These are phyloP conservation scores for Talaromyces liani DNA, from an alignment of 495 filamentous ascomycete species.

Conservation along the genomic window DNA sequence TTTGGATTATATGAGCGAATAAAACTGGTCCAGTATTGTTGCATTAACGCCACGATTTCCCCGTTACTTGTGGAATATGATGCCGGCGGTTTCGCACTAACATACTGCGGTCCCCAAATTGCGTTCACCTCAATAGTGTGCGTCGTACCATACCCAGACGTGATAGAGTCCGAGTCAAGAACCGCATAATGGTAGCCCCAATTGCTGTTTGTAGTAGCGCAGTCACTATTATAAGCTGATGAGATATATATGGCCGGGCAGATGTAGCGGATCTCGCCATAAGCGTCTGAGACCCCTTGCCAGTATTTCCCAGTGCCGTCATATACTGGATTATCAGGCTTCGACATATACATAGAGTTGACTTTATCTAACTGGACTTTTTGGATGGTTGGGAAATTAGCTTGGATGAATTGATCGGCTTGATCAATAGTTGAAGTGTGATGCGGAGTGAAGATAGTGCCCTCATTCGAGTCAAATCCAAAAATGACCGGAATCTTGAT, in stretches of 20 bases:
- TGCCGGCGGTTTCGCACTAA: neutral
- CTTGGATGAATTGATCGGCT: too few relatives aligned
- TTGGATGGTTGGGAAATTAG: too few relatives aligned
- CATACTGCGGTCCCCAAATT: slow-evolving; percentile 38
- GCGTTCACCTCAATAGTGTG: slow-evolving; percentile 56
- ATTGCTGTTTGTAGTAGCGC: slow-evolving; percentile 20
- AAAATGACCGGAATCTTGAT: slow-evolving; percentile 62
- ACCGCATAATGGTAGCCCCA: slow-evolving; percentile 64
- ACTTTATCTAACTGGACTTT: too few relatives aligned
- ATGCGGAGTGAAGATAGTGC: slow-evolving; percentile 42
- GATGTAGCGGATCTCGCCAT: slow-evolving; percentile 56
- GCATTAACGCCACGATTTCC: neutral
- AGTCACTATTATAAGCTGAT: slow-evolving; percentile 33
- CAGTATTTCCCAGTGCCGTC: too few relatives aligned
- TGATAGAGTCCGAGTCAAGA: slow-evolving; percentile 34
- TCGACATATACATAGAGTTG: too few relatives aligned
- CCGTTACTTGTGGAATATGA: neutral
- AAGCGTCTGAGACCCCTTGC: slow-evolving; percentile 41
- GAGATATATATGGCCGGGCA: slow-evolving; percentile 48
- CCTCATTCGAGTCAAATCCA: slow-evolving; percentile 65
- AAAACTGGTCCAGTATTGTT: neutral
- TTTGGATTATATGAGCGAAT: neutral
- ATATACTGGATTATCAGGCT: too few relatives aligned
- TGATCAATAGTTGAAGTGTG: too few relatives aligned
- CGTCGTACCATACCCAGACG: slow-evolving; percentile 50